Evolutionary conservation across 2,329 filamentous ascomycete species (phyloP).

Genomic region (Fusarium pseudonygamai): DNA sequence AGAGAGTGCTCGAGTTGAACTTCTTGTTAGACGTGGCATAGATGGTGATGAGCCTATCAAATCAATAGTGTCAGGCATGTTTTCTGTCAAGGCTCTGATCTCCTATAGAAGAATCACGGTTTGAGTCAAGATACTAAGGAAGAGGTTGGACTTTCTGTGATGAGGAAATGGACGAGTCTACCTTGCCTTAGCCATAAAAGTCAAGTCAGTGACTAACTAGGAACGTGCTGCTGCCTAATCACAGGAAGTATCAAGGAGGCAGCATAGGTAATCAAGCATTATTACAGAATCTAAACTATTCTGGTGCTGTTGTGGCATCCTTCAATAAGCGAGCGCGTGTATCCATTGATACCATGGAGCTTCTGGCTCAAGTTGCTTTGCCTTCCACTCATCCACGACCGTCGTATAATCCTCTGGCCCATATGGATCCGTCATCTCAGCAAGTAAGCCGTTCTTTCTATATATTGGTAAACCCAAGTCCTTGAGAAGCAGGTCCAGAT

Average conservation of each 20-base stretch:
- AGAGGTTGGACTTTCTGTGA: neutral
- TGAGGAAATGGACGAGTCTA: neutral
- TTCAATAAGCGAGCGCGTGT: neutral
- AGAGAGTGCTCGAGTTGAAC: constrained; percentile 5
- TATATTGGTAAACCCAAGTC: constrained; percentile 70
- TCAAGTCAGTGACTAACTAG: neutral
- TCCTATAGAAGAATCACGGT: neutral
- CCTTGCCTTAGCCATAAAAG: neutral
- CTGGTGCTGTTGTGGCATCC: neutral
- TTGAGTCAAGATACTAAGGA: neutral
- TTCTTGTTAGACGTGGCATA: constrained; percentile 21
- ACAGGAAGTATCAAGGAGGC: constrained; percentile 5
- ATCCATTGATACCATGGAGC: neutral
- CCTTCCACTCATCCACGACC: constrained; percentile 62
- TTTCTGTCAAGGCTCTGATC: neutral
- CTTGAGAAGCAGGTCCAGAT: constrained; percentile 72
- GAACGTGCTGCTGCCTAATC: constrained; percentile 22
- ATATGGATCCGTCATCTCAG: constrained; percentile 66
- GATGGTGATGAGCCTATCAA: neutral
- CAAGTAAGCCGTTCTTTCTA: constrained; percentile 62
- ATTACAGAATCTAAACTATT: neutral
- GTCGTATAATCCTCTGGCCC: constrained; percentile 66
- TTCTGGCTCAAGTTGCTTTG: constrained; percentile 15
- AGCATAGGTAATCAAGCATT: neutral
- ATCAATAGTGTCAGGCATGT: constrained; percentile 10